These are phyloP conservation scores for Trichoderma sp. DNA, from an alignment of 2,329 filamentous ascomycete genomes.

Conservation along the genomic window DNA sequence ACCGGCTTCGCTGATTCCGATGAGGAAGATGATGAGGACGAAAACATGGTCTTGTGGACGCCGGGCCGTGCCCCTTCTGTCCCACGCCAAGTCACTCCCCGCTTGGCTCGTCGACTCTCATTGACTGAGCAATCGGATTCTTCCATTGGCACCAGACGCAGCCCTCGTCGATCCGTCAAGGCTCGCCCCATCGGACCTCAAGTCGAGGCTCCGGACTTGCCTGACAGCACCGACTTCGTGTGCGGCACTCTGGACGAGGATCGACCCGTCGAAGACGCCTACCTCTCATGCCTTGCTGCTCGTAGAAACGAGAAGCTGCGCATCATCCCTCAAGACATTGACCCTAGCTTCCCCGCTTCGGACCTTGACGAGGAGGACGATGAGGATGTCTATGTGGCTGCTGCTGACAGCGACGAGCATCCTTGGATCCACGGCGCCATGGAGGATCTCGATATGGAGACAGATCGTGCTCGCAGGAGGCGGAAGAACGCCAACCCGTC, in stretches of 20 bases:
- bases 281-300: constrained; percentile 79
- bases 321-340: constrained; percentile 89
- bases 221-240: constrained; percentile 98
- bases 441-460: constrained; percentile 62
- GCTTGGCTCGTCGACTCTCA: constrained; percentile 36
- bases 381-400: constrained; percentile 60
- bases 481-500: constrained; percentile 52
- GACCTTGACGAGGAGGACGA: constrained; percentile 86
- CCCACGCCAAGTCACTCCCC: constrained; percentile 37
- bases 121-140: constrained; percentile 57
- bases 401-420: constrained; percentile 66
- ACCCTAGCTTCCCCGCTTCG: constrained; percentile 93
- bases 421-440: constrained; percentile 71
- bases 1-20: constrained; percentile 68
- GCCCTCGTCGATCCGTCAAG: constrained; percentile 32
- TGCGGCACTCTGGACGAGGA: constrained; percentile 97
- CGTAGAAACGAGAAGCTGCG: constrained; percentile 79
- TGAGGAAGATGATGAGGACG: constrained; percentile 65
- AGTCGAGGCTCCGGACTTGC: constrained; percentile 71
- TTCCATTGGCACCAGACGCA: constrained; percentile 50
- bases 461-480: constrained; percentile 48
- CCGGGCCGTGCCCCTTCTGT: constrained; percentile 42
- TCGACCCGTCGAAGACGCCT: constrained; percentile 88
- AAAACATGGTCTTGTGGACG: constrained; percentile 58
- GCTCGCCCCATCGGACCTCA: constrained; percentile 32